These are phyloP conservation scores for Flaveria bidentis DNA, from an alignment of 129 eudicot genomes.

Conservation along the genomic window DNA sequence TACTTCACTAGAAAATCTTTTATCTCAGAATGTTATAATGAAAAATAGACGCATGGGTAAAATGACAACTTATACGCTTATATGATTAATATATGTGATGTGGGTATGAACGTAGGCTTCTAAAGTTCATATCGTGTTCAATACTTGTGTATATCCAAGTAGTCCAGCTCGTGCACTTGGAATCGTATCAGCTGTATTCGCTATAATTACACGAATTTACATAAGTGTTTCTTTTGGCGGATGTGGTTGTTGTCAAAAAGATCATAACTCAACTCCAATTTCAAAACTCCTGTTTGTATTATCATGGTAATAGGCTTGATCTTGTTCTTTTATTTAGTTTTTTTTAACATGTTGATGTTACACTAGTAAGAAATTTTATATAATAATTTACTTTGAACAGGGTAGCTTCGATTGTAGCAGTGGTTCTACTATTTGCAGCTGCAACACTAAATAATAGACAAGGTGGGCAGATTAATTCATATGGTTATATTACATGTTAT, in stretches of 20 bases:
- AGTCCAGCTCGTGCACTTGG: slow-evolving; percentile 41
- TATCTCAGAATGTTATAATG: too few species aligned
- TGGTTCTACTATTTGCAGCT: slow-evolving; percentile 26
- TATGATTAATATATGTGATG: too few species aligned
- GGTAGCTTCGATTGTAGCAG: slow-evolving; percentile 33
- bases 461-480: slow-evolving; percentile 17
- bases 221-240: slow-evolving; percentile 36
- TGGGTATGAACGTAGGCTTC: slow-evolving; percentile 24
- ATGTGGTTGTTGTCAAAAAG: slow-evolving; percentile 25
- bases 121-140: slow-evolving; percentile 9
- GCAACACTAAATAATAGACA: slow-evolving; percentile 23
- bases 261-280: slow-evolving; percentile 30
- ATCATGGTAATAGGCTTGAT: slow-evolving; percentile 27
- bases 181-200: slow-evolving; percentile 32
- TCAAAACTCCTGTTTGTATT: slow-evolving; percentile 32
- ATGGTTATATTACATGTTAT: slow-evolving; percentile 28
- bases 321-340: not conserved
- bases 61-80: too few species aligned
- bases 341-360: not conserved
- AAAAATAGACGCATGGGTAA: too few species aligned
- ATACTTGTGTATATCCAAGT: slow-evolving; percentile 38
- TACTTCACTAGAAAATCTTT: too few species aligned
- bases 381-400: slow-evolving; percentile 15
- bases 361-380: too few species aligned
- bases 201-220: slow-evolving; percentile 33